phyloP scores from a whole-genome alignment of 371 early-diverging fungal genomes.

The Actinomortierella wolfii region DNA sequence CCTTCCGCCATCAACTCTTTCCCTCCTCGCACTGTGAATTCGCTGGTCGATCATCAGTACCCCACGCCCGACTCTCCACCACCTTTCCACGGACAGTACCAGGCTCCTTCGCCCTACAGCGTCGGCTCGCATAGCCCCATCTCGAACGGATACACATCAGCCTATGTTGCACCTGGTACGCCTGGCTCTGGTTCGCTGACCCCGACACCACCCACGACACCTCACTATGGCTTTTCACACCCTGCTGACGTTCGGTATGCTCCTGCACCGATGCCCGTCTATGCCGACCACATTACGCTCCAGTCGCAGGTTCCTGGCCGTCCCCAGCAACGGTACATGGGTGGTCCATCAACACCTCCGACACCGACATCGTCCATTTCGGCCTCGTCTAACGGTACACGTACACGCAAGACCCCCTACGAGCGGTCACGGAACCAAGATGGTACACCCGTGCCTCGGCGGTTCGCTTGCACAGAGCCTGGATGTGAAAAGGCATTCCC shows the following conservation, averaged over 20 bases:
- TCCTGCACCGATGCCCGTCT: slow-evolving; percentile 28
- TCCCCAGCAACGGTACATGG: slow-evolving; percentile 30
- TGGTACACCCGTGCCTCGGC: slow-evolving; percentile 23
- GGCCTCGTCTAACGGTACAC: slow-evolving; percentile 3
- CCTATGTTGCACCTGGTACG: slow-evolving; percentile 26
- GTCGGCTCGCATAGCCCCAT: slow-evolving; percentile 42
- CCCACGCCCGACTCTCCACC: slow-evolving; percentile 36
- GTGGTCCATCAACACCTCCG: slow-evolving; percentile 40
- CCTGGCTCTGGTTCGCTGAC: slow-evolving; percentile 38
- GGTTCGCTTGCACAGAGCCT: slow-evolving; percentile 30
- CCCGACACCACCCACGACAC: slow-evolving; percentile 36
- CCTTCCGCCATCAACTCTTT: slow-evolving; percentile 23
- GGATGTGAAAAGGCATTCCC: slow-evolving; percentile 40
- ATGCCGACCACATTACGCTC: slow-evolving; percentile 38
- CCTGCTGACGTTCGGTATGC: slow-evolving; percentile 39
- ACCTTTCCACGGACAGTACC: slow-evolving; percentile 38
- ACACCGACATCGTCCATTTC: slow-evolving; percentile 27
- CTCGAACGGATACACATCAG: slow-evolving; percentile 28
- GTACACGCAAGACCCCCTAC: slow-evolving; percentile 36
- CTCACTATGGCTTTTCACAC: slow-evolving; percentile 39
- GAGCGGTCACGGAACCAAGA: slow-evolving; percentile 9
- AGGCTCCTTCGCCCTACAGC: slow-evolving; percentile 41
- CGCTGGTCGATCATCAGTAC: slow-evolving; percentile 46
- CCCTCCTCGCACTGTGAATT: slow-evolving; percentile 28
- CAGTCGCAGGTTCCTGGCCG: slow-evolving; percentile 26